phyloP scores from a whole-genome alignment of 129 eudicot genomes.

The Deinandra increscens region DNA sequence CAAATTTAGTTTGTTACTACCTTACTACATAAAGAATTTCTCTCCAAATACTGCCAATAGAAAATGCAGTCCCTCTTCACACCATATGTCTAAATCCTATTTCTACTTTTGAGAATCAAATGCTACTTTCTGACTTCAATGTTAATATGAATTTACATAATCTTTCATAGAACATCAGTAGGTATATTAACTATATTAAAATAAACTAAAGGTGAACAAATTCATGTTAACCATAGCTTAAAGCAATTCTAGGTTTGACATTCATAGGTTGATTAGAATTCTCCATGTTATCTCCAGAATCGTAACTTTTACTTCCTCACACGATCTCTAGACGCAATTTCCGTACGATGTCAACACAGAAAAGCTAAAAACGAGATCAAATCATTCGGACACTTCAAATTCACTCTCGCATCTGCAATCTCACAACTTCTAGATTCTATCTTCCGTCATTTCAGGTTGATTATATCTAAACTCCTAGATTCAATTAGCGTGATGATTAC shows the following conservation, averaged over 20 bases:
- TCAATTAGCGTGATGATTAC: neutral
- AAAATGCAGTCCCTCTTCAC: neutral
- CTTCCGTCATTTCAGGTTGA: slow-evolving; percentile 1
- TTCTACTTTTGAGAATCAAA: neutral
- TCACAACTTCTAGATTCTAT: neutral
- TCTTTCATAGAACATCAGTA: neutral
- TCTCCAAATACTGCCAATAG: neutral
- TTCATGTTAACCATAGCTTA: slow-evolving; percentile 3
- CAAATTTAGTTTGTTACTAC: neutral
- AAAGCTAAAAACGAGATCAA: neutral
- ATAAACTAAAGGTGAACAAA: neutral
- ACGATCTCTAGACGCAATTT: neutral
- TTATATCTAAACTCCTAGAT: neutral
- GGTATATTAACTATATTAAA: neutral
- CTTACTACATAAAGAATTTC: neutral
- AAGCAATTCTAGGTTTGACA: neutral
- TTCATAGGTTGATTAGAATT: slow-evolving; percentile 6
- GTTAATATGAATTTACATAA: neutral
- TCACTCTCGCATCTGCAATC: neutral
- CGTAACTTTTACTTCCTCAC: neutral
- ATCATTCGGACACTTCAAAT: neutral
- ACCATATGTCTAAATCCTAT: neutral
- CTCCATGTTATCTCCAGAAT: slow-evolving; percentile 3
- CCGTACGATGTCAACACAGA: neutral
- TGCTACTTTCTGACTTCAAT: slow-evolving; percentile 8